Evolutionary conservation across 2,329 filamentous ascomycete genomes (phyloP).

Genomic region (Colletotrichum sublineola): DNA sequence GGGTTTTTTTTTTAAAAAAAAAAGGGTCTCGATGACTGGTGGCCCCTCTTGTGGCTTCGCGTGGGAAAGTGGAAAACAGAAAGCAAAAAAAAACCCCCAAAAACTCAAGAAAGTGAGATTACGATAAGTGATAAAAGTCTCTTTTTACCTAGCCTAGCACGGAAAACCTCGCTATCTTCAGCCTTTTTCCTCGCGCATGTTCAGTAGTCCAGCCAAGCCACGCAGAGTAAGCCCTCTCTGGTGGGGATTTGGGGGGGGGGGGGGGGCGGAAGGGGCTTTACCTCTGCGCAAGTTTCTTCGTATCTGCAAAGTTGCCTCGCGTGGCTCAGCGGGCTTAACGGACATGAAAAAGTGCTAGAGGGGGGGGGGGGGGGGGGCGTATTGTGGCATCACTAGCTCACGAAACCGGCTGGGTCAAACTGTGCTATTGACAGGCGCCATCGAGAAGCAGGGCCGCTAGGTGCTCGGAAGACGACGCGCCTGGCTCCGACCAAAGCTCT

Average conservation of each 20-base stretch:
- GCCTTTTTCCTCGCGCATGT: slow-evolving; percentile 9
- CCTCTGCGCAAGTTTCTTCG: slow-evolving; percentile 3
- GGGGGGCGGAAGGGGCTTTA: not conserved
- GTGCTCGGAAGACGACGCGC: slow-evolving; percentile 8
- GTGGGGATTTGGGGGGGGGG: too few relatives aligned
- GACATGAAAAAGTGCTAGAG: slow-evolving; percentile 10
- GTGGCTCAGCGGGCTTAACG: slow-evolving; percentile 18
- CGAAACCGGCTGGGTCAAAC: not conserved
- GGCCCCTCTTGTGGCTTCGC: not conserved
- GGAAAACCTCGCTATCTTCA: not conserved
- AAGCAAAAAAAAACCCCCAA: not conserved
- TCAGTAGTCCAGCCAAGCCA: not conserved
- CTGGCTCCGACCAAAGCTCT: slow-evolving; percentile 4
- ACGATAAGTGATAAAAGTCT: slow-evolving; percentile 12
- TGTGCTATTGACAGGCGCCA: slow-evolving; percentile 3
- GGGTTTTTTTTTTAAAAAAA: not conserved
- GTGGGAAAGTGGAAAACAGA: not conserved
- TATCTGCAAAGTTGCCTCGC: slow-evolving; percentile 29
- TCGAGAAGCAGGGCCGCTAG: not conserved
- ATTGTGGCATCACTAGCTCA: not conserved
- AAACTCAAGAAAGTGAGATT: slow-evolving; percentile 5
- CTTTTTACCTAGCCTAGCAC: not conserved
- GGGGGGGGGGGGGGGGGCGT: not conserved
- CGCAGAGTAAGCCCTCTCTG: slow-evolving; percentile 5
- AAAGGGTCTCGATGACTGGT: not conserved